Evolutionary conservation across 202 grass and related monocot genomes (phyloP), one percentile per base, ranked within the genome.

Genomic region (Bolboschoenoplectus hybrid): DNA sequence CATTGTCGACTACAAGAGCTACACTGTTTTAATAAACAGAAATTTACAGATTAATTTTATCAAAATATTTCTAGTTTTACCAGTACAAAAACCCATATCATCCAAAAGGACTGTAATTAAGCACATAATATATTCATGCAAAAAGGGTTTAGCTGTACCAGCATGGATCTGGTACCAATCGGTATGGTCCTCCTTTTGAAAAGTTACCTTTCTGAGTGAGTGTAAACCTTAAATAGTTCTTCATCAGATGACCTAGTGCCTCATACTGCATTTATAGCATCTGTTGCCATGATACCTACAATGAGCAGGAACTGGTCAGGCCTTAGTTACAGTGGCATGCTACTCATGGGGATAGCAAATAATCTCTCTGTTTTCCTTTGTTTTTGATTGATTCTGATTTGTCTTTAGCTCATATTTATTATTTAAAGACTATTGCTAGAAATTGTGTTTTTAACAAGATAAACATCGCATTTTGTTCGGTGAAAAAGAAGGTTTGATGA

Each of bases 241-340:
- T 90, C 91, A 75, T 94, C 82, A 1, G 95, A 90, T 51, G 95
- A 94, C 76, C 86, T 89, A 82, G 92, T 94, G 79, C 95, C 95
- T 83, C 95, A 90, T 84, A 94, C 95, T 86, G 94, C 95, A 90
- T 94, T 97, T 49, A 97, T 88, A 57, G 95, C 92, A 85, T 92
- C 95, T 61, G 92, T 94, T 47, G 92, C 89, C 95, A 97, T 97
- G 72, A 97, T 94, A 35, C 63, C 63, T 67, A 34, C 34, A 67
- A 67, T 67, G 38, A 34, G 13, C 63, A 7, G 13, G 9, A 39
- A 5, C 63, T 13, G 3, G 63, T 67, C 9, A 67, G 26, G 34
- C 34, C 60, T 39, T 67, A 26, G 26, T 26, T 26, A 26, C 26
- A 26, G 26, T 26, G 26, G 26, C 26, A 26, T 26, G 26, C 26